Base-by-base conservation (phyloP, 495 filamentous ascomycete genomes). In the Trichocladium antarcticum region DNA sequence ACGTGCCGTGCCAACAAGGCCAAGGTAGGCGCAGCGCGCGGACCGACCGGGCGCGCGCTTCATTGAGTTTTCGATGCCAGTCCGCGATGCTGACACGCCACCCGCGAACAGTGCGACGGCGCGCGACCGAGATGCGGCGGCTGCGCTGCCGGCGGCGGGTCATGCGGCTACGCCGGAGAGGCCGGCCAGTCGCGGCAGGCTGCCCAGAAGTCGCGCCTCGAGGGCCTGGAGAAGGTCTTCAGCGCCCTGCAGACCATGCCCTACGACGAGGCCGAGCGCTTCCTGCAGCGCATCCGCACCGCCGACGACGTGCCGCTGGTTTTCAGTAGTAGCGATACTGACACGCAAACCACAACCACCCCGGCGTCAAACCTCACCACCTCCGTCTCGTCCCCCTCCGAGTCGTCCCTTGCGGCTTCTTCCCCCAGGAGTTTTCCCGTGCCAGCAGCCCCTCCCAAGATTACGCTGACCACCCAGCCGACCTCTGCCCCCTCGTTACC, bases 141-240 rank as follows among this genome's bases (percentile, higher is more conserved):
- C 9, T 64, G 61, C 40, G 41, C 36, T 10, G 27, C 54, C 14
- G 56, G 54, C 36, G 35, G 34, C 2, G 37, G 44, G 11, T 38
- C 47, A 6, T 64, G 61, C 24, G 34, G 50, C 16, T 64, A 62
- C 27, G 56, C 62, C n/a, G 59, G 59, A 29, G 54, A 61, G 19
- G 59, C 42, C 4, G 59, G 61, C 40, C 61, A 64, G 36, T 64
- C 61, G 6, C 54, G 54, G 21, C 54, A 62, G 12, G 54, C 52
- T 0, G 56, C 57, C 16, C 53, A 54, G 39, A 51, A 55, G 43
- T 32, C 57, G 6, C 54, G 59, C 1, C 36, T 64, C 2, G 54
- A 51, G 20, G 47, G 42, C 5, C 42, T 64, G n/a, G 59, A 64
- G 52, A 54, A 53, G 29, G 27, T 62, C 10, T 29, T 61, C 7